A percentile compares a stretch with the other conserved stretches of the same genome.
These are phyloP conservation scores for Epichloe scottii DNA, from an alignment of 2,329 filamentous ascomycete species.

Conservation along the genomic window DNA sequence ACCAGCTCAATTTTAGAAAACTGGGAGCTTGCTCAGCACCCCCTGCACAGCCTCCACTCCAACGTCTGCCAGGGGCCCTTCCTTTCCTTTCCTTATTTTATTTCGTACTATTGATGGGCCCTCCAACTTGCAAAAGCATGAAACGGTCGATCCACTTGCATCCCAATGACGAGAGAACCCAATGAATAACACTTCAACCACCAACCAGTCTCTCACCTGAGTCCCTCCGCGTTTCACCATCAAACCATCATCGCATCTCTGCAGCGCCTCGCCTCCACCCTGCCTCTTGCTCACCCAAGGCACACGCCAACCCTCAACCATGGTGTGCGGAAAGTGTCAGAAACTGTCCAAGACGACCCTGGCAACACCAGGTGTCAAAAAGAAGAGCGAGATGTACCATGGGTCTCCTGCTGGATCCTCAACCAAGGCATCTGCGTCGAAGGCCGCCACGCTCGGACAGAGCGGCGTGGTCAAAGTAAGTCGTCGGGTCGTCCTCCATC, in stretches of 20 bases:
- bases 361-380: slow-evolving; percentile 52
- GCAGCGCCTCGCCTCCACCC: too few relatives aligned
- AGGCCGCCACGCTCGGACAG: slow-evolving; percentile 41
- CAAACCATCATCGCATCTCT: not conserved
- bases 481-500: not conserved
- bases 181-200: too few relatives aligned
- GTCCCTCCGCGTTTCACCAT: not conserved
- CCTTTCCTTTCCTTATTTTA: too few relatives aligned
- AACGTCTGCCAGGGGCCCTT: not conserved
- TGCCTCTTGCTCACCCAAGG: not conserved
- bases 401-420: slow-evolving; percentile 37
- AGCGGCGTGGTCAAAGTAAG: slow-evolving; percentile 46
- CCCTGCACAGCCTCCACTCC: not conserved
- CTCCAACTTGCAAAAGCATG: not conserved
- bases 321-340: slow-evolving; percentile 55
- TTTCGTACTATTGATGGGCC: too few relatives aligned
- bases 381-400: slow-evolving; percentile 54
- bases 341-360: slow-evolving; percentile 47
- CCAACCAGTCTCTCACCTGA: too few relatives aligned
- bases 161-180: not conserved
- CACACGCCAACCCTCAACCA: slow-evolving; percentile 15
- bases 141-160: not conserved
- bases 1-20: not conserved
- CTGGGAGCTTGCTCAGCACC: too few relatives aligned
- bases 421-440: slow-evolving; percentile 25